Conservation (phyloP, 2,329 filamentous ascomycete species). For the Raffaelea ambrosiae region DNA sequence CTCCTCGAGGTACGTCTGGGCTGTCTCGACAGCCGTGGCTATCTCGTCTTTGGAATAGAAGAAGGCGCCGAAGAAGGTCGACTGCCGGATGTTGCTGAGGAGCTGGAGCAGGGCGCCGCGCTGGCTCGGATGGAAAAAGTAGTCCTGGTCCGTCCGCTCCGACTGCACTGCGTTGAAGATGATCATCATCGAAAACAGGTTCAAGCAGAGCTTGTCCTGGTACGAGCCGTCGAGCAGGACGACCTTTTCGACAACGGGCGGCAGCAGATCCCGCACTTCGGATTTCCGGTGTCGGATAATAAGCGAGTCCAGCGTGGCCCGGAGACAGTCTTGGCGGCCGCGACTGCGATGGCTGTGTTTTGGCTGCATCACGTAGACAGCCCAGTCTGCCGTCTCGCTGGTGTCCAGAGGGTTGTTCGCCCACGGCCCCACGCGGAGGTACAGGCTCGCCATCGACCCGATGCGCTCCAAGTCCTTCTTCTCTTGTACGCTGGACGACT, state of each 20-base stretch:
- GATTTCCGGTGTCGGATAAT: slow-evolving; percentile 72
- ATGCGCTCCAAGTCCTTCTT: slow-evolving; percentile 57
- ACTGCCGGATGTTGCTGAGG: slow-evolving; percentile 71
- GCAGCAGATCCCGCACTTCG: slow-evolving; percentile 62
- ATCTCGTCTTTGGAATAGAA: slow-evolving; percentile 63
- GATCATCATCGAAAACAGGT: slow-evolving; percentile 77
- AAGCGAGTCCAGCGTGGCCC: slow-evolving; percentile 63
- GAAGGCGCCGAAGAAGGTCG: slow-evolving; percentile 76
- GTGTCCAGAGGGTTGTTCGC: slow-evolving; percentile 46
- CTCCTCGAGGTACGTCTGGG: slow-evolving; percentile 58
- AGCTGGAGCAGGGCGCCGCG: slow-evolving; percentile 57
- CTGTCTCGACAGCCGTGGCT: slow-evolving; percentile 53
- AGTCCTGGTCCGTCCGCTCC: slow-evolving; percentile 73
- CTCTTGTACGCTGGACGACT: slow-evolving; percentile 41
- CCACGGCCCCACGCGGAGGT: slow-evolving; percentile 73
- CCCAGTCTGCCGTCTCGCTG: slow-evolving; percentile 61
- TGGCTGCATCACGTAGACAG: slow-evolving; percentile 58
- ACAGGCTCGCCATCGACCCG: slow-evolving; percentile 58
- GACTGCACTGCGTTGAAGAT: slow-evolving; percentile 84
- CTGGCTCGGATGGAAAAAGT: slow-evolving; percentile 77
- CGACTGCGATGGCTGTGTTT: slow-evolving; percentile 40
- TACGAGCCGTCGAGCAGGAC: slow-evolving; percentile 72
- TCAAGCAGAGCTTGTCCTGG: slow-evolving; percentile 75
- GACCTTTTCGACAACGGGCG: slow-evolving; percentile 61
- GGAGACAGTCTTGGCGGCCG: slow-evolving; percentile 55